phyloP scores from a whole-genome alignment of 2,329 filamentous ascomycete genomes.

The Hypoxylon sp. region DNA sequence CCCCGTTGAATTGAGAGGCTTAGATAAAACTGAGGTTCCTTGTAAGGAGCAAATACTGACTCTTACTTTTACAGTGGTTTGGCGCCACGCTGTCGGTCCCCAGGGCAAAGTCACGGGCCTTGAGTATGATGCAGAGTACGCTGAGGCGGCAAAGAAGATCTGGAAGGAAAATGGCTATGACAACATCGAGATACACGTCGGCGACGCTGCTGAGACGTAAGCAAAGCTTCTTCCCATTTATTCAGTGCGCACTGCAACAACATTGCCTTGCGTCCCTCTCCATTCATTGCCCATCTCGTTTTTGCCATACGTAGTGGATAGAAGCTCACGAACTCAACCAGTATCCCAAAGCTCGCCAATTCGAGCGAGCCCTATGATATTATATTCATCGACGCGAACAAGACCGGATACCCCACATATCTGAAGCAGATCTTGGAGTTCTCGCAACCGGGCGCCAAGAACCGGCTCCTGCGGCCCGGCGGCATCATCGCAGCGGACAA shows the following conservation, averaged over 20 bases:
- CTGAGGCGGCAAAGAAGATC: conserved; percentile 55
- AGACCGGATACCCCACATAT: conserved; percentile 64
- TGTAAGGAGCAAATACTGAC: not conserved
- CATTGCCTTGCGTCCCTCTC: not conserved
- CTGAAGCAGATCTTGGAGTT: conserved; percentile 59
- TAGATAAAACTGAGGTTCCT: not conserved
- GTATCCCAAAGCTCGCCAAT: conserved; percentile 48
- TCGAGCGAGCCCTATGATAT: conserved; percentile 62
- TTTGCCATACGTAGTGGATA: not conserved
- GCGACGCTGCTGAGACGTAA: conserved; percentile 62
- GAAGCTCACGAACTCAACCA: conserved; percentile 24
- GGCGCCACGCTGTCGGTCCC: conserved; percentile 61
- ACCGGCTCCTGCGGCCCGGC: conserved; percentile 61
- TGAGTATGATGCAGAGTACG: conserved; percentile 61
- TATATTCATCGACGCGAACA: conserved; percentile 67
- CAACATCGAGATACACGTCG: conserved; percentile 62
- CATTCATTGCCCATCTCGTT: not conserved
- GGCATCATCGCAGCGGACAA: conserved; percentile 69
- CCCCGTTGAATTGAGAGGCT: too few species aligned
- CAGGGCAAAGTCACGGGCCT: conserved; percentile 59
- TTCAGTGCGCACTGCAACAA: not conserved
- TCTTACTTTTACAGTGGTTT: conserved; percentile 51
- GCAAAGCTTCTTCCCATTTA: conserved; percentile 32
- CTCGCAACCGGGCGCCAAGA: conserved; percentile 54
- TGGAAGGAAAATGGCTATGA: conserved; percentile 56